A percentile compares a stretch with the other conserved stretches of the same genome.
Evolutionary conservation across 2,329 filamentous ascomycete genomes (phyloP).

Genomic region (Cytospora schulzeri): DNA sequence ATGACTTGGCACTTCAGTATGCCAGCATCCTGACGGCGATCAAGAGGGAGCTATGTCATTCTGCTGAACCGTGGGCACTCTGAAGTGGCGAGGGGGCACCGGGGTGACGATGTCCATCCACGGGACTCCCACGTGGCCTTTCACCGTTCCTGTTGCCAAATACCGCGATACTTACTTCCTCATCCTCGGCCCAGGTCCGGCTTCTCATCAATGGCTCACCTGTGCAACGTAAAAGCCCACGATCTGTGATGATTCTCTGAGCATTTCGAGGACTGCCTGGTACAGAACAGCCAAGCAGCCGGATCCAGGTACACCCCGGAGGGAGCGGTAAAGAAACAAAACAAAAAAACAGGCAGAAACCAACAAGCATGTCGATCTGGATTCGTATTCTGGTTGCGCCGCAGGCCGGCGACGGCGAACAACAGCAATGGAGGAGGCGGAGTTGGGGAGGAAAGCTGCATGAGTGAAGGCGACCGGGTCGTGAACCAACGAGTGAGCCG

Average conservation of each 20-base stretch:
- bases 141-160: too few relatives aligned
- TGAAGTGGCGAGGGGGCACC: not conserved
- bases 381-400: not conserved
- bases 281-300: not conserved
- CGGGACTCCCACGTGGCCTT: not conserved
- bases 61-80: not conserved
- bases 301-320: not conserved
- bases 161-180: too few relatives aligned
- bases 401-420: not conserved
- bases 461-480: not conserved
- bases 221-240: not conserved
- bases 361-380: not conserved
- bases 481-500: not conserved
- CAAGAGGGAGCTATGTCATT: not conserved
- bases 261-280: too few relatives aligned
- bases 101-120: not conserved
- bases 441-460: not conserved
- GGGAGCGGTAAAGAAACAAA: not conserved
- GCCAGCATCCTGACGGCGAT: not conserved
- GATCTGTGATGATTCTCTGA: too few relatives aligned
- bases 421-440: not conserved
- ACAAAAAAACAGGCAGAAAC: not conserved
- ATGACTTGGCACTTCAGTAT: not conserved
- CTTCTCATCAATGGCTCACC: not conserved
- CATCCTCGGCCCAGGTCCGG: not conserved